Base-by-base conservation (phyloP, 2,329 filamentous ascomycete species). In the Bipolaris victoriae region DNA sequence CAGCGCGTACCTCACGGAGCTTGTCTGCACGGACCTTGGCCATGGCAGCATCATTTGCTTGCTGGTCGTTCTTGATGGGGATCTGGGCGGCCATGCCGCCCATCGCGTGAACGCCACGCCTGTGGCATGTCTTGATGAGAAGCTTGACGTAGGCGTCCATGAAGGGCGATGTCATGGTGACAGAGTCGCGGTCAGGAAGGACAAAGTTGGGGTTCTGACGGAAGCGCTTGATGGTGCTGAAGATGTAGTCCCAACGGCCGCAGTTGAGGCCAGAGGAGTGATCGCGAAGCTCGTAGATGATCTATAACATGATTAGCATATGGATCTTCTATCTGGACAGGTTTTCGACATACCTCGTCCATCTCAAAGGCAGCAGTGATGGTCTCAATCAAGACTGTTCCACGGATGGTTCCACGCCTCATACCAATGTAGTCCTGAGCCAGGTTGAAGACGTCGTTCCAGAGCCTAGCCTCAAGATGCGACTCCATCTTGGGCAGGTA, bases 191-290 rank as follows among this genome's bases (percentile, higher is more conserved):
- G 78, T 99, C 94, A 26, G 95, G 95, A 18, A 99, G 88, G 55
- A 98, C 88, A 76, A 98, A 98, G 81, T 89, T 88, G 71, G 90
- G 84, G 83, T 97, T 95, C 73, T 97, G 88, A 76, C 95, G 91
- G 90, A 98, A 97, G 80, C 96, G 97, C 86, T 99, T 99, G 84
- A 99, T 98, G 75, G 94, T 92, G 78, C 90, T 95, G 85, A 99
- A 99, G 81, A 99, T 98, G 84, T 99, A 99, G 77, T 99, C 95
- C 95, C 95, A 99, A 68, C 95, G 90, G 64, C 95, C 95, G 80
- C 95, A 98, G 87, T 99, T 99, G 73, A 99, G 87, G 46, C 95
- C 95, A 6, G 94, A 90, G 77, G 89, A 94, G 84, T 99, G 95
- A 76, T 98, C 94, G 60, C 95, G 90, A 67, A 99, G 89, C 83